phyloP scores from a whole-genome alignment of 164 flowering plant genomes.

The Vitis cinerea region DNA sequence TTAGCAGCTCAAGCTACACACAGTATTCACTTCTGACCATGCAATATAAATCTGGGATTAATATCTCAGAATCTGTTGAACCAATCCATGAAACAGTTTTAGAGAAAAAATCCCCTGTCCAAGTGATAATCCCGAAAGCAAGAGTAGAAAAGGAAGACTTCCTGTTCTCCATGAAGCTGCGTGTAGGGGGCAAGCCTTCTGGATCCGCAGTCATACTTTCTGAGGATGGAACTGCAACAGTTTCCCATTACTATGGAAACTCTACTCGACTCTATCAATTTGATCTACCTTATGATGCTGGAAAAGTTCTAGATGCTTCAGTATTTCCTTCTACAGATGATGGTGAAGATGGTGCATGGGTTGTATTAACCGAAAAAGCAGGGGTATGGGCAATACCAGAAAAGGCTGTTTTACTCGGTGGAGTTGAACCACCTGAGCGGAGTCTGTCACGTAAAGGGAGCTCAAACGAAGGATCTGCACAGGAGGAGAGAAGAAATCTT shows the following conservation, averaged over 20 bases:
- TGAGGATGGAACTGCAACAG: slow-evolving; percentile 96
- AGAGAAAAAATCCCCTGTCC: slow-evolving; percentile 83
- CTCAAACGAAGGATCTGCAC: slow-evolving; percentile 73
- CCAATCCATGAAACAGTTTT: slow-evolving; percentile 41
- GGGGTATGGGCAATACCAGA: slow-evolving; percentile 98
- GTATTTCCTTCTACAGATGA: slow-evolving; percentile 73
- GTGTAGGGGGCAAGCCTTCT: slow-evolving; percentile 90
- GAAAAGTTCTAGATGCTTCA: slow-evolving; percentile 93
- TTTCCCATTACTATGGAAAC: slow-evolving; percentile 62
- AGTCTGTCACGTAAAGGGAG: slow-evolving; percentile 92
- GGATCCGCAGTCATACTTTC: slow-evolving; percentile 85
- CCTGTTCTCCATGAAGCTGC: slow-evolving; percentile 81
- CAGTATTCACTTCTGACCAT: slow-evolving; percentile 85
- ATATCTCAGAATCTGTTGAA: slow-evolving; percentile 24
- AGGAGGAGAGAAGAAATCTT: slow-evolving; percentile 61
- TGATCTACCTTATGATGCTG: slow-evolving; percentile 93
- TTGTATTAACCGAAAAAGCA: slow-evolving; percentile 87
- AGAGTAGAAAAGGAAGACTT: slow-evolving; percentile 84
- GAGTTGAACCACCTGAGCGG: slow-evolving; percentile 92
- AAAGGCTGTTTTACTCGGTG: slow-evolving; percentile 86
- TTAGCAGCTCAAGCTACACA: slow-evolving; percentile 80
- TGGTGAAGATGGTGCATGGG: slow-evolving; percentile 85
- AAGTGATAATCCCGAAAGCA: slow-evolving; percentile 91
- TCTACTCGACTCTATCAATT: slow-evolving; percentile 80
- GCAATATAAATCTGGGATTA: slow-evolving; percentile 64